phyloP scores from a whole-genome alignment of 2,329 filamentous ascomycete genomes.

The Aspergillus pseudoglaucus region DNA sequence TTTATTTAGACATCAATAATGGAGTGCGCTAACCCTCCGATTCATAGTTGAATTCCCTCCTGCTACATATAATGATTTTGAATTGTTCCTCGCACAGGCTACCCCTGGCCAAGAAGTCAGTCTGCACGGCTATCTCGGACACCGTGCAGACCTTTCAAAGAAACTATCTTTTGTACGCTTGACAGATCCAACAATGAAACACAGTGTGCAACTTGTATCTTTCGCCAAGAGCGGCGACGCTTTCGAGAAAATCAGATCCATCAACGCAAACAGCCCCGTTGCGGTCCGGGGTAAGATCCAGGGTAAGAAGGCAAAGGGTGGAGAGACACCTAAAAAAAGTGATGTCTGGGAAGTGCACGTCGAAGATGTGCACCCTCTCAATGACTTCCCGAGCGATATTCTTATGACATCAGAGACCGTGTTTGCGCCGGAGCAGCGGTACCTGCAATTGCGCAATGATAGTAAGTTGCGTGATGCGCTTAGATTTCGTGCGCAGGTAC shows the following conservation, averaged over 20 bases:
- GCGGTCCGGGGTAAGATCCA: conserved; percentile 46
- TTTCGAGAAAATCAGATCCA: conserved; percentile 36
- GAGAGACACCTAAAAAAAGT: conserved; percentile 18
- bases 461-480: conserved; percentile 61
- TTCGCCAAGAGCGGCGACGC: conserved; percentile 27
- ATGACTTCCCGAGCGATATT: conserved; percentile 67
- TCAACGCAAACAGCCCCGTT: conserved; percentile 50
- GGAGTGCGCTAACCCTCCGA: conserved; percentile 1
- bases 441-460: conserved; percentile 79
- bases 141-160: conserved; percentile 60
- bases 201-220: conserved; percentile 47
- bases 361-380: conserved; percentile 59
- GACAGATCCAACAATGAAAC: conserved; percentile 37
- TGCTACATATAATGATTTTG: conserved; percentile 35
- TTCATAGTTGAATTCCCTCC: conserved; percentile 42
- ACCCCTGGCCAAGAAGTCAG: conserved; percentile 40
- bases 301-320: conserved; percentile 29
- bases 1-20: background rate
- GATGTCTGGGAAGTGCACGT: conserved; percentile 55
- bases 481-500: conserved; percentile 59
- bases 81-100: conserved; percentile 25
- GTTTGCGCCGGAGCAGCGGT: conserved; percentile 68
- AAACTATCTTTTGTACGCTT: conserved; percentile 65
- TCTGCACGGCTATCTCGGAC: conserved; percentile 66
- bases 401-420: conserved; percentile 67